Evolutionary conservation across 352 stramenopile genomes (phyloP).

Genomic region (Pythium angustatum): DNA sequence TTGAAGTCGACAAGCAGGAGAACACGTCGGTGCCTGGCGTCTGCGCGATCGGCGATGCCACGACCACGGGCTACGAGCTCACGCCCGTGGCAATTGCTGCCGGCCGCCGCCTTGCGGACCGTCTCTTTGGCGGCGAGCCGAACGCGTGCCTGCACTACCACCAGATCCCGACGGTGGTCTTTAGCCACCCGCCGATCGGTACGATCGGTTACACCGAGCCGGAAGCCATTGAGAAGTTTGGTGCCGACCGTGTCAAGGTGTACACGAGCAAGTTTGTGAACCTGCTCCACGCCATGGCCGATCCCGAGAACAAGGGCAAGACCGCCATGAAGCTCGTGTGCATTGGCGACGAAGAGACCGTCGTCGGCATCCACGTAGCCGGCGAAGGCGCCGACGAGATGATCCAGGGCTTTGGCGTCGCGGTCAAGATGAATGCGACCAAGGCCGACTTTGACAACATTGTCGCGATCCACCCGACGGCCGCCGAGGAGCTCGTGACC

Average conservation of each 20-base stretch:
- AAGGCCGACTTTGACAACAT: constrained; percentile 97
- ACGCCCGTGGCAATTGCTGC: constrained; percentile 90
- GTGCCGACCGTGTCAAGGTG: constrained; percentile 93
- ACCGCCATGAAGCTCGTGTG: constrained; percentile 96
- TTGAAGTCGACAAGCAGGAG: constrained; percentile 91
- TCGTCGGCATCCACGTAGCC: constrained; percentile 97
- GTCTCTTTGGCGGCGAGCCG: constrained; percentile 86
- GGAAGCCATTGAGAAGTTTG: constrained; percentile 91
- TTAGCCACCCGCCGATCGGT: constrained; percentile 96
- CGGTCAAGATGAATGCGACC: constrained; percentile 98
- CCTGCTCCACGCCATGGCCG: constrained; percentile 92
- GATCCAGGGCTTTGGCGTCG: constrained; percentile 98
- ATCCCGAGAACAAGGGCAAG: constrained; percentile 91
- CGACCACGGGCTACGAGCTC: constrained; percentile 82
- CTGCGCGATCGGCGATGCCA: constrained; percentile 93
- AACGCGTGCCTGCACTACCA: constrained; percentile 88
- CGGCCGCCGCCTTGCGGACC: constrained; percentile 88
- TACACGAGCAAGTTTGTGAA: constrained; percentile 97
- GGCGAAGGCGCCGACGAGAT: constrained; percentile 97
- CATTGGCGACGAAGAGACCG: constrained; percentile 83
- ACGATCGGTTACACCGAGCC: constrained; percentile 94
- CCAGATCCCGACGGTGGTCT: constrained; percentile 96
- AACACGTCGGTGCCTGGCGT: constrained; percentile 87
- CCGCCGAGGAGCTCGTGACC: constrained; percentile 97
- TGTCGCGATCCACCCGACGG: constrained; percentile 96